A percentile compares a stretch with the other conserved stretches of the same genome.
phyloP scores from a whole-genome alignment of 257 asterid genomes.

The Nicotiana tabacum region DNA sequence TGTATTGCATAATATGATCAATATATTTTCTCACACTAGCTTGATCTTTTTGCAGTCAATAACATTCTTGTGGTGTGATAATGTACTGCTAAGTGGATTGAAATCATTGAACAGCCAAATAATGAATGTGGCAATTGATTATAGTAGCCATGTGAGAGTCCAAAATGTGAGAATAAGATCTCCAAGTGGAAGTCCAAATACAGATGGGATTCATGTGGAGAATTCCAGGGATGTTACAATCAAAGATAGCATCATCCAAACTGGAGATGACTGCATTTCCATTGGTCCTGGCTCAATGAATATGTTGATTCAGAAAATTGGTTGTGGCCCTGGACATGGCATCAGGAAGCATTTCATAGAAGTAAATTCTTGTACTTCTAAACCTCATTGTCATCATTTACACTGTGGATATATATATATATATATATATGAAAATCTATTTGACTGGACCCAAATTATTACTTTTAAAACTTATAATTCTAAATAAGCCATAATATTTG shows the following conservation, averaged over 20 bases:
- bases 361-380: no score
- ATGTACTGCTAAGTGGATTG: slow-evolving; percentile 5
- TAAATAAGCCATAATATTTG: no score
- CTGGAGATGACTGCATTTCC: slow-evolving; percentile 1
- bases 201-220: background rate
- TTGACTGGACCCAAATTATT: no score
- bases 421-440: no score
- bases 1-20: background rate
- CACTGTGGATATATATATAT: no score
- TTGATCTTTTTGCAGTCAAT: background rate
- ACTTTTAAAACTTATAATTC: no score
- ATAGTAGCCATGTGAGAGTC: background rate
- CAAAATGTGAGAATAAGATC: background rate
- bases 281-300: background rate
- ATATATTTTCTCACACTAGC: background rate
- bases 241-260: background rate
- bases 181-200: slow-evolving; percentile 5
- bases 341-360: background rate
- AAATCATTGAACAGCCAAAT: background rate
- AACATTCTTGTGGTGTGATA: background rate
- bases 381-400: no score
- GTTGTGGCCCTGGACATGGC: slow-evolving; percentile 11
- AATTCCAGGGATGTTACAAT: background rate
- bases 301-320: slow-evolving; percentile 8
- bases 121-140: slow-evolving; percentile 10